These are phyloP conservation scores for Poa pratensis DNA, from an alignment of 176 grass and related monocot genomes.

Conservation along the genomic window DNA sequence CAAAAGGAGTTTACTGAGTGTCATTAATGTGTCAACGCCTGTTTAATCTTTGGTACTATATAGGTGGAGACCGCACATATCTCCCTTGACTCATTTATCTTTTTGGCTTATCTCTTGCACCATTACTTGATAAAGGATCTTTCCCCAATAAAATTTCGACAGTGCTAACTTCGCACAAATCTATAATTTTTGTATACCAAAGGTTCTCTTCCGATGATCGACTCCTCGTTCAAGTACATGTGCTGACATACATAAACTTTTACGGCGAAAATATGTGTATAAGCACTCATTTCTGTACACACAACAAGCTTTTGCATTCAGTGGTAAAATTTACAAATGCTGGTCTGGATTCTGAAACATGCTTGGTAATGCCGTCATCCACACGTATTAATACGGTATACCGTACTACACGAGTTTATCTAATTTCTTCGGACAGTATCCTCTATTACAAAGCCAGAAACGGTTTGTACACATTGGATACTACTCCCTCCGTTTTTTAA, in stretches of 20 bases:
- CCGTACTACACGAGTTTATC: not conserved
- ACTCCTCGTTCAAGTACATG: not conserved
- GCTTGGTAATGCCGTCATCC: not conserved
- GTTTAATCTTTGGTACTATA: not conserved
- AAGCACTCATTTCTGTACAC: not conserved
- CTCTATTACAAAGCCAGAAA: not conserved
- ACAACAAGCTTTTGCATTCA: not conserved
- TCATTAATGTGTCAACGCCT: not conserved
- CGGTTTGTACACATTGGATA: not conserved
- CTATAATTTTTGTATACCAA: not conserved
- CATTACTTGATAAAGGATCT: not conserved
- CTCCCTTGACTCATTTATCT: not conserved
- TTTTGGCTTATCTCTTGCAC: not conserved
- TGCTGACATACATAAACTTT: not conserved
- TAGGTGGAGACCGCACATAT: not conserved
- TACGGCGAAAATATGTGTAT: not conserved
- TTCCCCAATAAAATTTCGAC: not conserved
- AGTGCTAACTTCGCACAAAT: not conserved
- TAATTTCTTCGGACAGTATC: not conserved
- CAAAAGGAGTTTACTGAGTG: not conserved
- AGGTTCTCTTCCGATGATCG: not conserved
- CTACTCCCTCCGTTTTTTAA: too few relatives aligned
- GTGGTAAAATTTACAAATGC: not conserved
- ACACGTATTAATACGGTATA: not conserved
- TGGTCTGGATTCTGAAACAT: conserved; percentile 18